A percentile compares a stretch with the other conserved stretches of the same genome.
These are phyloP conservation scores for Fremontodendron californicum DNA, from an alignment of 345 rosid species.

Conservation along the genomic window DNA sequence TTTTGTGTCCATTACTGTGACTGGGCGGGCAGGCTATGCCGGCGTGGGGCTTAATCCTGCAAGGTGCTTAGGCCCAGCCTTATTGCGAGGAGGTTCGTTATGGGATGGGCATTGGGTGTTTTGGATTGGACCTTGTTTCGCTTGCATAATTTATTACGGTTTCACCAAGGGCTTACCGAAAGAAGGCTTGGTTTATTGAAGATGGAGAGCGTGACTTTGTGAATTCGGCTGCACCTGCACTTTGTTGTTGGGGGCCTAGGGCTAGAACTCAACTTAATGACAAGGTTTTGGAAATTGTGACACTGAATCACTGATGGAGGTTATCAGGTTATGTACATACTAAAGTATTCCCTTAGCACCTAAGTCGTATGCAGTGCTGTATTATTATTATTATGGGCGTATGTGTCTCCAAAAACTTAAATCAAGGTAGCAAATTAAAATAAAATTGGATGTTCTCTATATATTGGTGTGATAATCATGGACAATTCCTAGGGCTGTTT, in stretches of 20 bases:
- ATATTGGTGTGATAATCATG: neutral
- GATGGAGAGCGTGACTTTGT: neutral
- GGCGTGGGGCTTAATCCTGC: constrained; percentile 50
- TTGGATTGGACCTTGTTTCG: constrained; percentile 43
- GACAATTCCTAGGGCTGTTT: constrained; percentile 1
- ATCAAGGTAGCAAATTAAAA: no score
- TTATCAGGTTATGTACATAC: neutral
- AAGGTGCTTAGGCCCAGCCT: constrained; percentile 46
- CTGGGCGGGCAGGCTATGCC: constrained; percentile 27
- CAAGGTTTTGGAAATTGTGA: neutral
- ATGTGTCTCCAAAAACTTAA: neutral
- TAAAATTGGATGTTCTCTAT: neutral
- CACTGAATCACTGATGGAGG: neutral
- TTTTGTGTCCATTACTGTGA: constrained; percentile 40
- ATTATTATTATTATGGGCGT: neutral
- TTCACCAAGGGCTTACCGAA: constrained; percentile 24
- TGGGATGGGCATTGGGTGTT: constrained; percentile 54
- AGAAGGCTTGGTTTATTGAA: constrained; percentile 3
- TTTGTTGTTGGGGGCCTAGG: neutral
- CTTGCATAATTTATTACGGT: constrained; percentile 28
- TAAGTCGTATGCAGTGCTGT: no score
- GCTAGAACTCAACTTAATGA: neutral
- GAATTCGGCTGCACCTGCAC: neutral
- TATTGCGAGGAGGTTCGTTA: constrained; percentile 38
- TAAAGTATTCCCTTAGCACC: no score